Base-by-base conservation (phyloP, 2,329 filamentous ascomycete species). In the Fusarium nygamai region DNA sequence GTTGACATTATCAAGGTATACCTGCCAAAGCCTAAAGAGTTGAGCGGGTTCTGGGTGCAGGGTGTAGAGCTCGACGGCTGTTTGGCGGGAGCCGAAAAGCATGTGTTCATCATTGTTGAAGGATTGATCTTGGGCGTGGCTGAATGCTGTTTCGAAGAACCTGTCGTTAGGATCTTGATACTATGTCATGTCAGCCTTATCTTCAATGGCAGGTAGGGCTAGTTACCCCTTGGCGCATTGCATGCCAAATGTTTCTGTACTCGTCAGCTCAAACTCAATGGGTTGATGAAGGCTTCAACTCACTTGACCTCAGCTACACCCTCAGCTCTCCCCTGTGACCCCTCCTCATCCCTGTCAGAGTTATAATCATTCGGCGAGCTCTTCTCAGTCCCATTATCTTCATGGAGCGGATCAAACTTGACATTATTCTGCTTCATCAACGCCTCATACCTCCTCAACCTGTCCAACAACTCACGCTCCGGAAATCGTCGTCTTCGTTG, bases 401-500 rank as follows among this genome's bases (percentile, higher is more conserved):
- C 74, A 39, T 82, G 82, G 1, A 86, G 75, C 0, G 84, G 81
- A 33, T 91, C 86, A 72, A 92, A 92, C 0, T 80, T 69, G 64
- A 92, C 84, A 39, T 87, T 84, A 66, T 92, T 85, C 68, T 87
- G 80, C 19, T 83, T 84, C 12, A 92, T 85, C 34, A 92, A 79
- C 19, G 80, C 79, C 78, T 92, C 91, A 69, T 92, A 92, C 1
- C 83, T 80, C 19, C 84, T 85, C 16, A 92, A 78, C 3, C 88
- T 87, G 3, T 89, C 87, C 34, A 92, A 79, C 24, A 92, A 81
- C 24, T 89, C 88, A 65, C 86, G 84, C 80, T 93, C 91, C 0
- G 88, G 85, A 61, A 91, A 90, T 9, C 86, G 69, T 9, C 83
- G 80, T 8, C 81, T 78, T 8, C 83, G 76, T 6, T 82, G 76